Percentiles rank a stretch among this genome's conserved stretches.
phyloP scores from a whole-genome alignment of 176 grass and related monocot species.

The Oryza nivara region DNA sequence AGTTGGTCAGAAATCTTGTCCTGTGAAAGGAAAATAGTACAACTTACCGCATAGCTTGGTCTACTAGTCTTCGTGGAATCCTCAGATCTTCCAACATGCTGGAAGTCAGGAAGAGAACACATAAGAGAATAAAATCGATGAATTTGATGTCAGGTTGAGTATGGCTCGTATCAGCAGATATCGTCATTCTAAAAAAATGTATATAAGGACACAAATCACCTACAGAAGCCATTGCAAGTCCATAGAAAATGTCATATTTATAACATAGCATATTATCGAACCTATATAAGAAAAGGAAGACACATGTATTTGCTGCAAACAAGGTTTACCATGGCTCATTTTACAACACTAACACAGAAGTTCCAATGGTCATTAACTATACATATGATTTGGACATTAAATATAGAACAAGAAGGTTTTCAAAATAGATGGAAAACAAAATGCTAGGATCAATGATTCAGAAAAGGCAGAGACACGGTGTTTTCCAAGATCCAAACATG shows the following conservation, averaged over 20 bases:
- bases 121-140: constrained; percentile 35
- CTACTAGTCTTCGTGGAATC: constrained; percentile 45
- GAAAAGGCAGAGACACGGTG: constrained; percentile 1
- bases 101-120: constrained; percentile 40
- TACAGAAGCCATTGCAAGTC: constrained; percentile 7
- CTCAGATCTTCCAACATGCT: constrained; percentile 55
- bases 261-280: constrained; percentile 16
- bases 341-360: constrained; percentile 1
- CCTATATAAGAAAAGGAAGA: not conserved
- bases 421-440: not conserved
- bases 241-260: not conserved
- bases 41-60: constrained; percentile 75
- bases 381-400: constrained; percentile 27
- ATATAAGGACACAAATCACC: not conserved
- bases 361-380: not conserved
- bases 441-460: not conserved
- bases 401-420: not conserved
- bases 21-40: not conserved
- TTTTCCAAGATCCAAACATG: not conserved
- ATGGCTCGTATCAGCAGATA: not conserved
- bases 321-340: constrained; percentile 20
- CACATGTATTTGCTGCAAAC: constrained; percentile 22
- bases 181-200: not conserved
- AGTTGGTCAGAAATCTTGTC: constrained; percentile 11
- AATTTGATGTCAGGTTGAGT: constrained; percentile 22